phyloP scores from a whole-genome alignment of 2,329 filamentous ascomycete species.

The Iodosphaeria phyllophila region DNA sequence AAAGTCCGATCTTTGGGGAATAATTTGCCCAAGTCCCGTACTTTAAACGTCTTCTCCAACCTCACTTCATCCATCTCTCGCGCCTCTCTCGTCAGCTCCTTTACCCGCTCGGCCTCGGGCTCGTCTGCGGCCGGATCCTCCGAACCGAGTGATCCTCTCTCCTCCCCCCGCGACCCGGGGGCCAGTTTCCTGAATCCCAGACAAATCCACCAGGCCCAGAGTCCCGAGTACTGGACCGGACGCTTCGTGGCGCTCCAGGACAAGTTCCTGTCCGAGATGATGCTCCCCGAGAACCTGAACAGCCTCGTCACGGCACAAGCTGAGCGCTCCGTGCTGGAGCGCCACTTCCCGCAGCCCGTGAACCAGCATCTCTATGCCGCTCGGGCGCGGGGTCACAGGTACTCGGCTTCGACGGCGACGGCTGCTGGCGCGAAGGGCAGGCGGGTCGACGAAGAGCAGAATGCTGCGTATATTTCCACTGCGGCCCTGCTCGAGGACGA shows the following conservation, averaged over 20 bases:
- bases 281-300: constrained; percentile 11
- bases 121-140: constrained; percentile 6
- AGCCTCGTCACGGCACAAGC: constrained; percentile 8
- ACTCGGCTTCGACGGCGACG: background rate
- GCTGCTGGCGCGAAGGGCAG: too few species aligned
- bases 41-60: constrained; percentile 24
- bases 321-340: constrained; percentile 4
- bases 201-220: constrained; percentile 21
- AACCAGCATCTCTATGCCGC: constrained; percentile 1
- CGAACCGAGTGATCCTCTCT: constrained; percentile 1
- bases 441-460: background rate
- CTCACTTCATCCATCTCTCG: constrained; percentile 25
- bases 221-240: constrained; percentile 40
- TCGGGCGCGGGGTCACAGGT: background rate
- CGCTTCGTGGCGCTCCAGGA: constrained; percentile 39
- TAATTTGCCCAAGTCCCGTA: constrained; percentile 23
- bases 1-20: constrained; percentile 4
- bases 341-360: background rate
- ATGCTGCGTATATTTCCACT: background rate
- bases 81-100: constrained; percentile 13
- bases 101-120: constrained; percentile 17
- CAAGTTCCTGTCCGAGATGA: constrained; percentile 25
- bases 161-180: background rate
- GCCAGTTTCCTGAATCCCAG: constrained; percentile 5
- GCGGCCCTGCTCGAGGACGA: constrained; percentile 14